Evolutionary conservation across 192 early-diverging fungal species (phyloP), one percentile per base, ranked within the genome.

Genomic region (Thamnidium elegans): DNA sequence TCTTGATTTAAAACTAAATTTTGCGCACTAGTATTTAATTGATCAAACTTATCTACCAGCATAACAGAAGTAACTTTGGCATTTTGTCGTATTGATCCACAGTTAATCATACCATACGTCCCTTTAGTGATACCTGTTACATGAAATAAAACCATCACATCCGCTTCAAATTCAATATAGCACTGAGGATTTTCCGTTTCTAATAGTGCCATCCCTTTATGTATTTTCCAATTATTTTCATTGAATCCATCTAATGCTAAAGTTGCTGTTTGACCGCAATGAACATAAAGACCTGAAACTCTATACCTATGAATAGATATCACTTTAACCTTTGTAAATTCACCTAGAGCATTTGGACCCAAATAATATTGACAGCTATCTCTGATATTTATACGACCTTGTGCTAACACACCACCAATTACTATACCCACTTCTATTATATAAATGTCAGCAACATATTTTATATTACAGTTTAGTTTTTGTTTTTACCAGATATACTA

Each of bases 281-380:
- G 74, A 11, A 90, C 79, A 7, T 81, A 78, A 19, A 82, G 79
- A 48, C 87, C 83, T 0, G 90, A 86, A 64, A 90, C 89, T 1
- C 94, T 82, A 64, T 93, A 87, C 6, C 90, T 84, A 46, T 96
- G 92, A 30, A 94, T 91, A 0, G 92, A 93, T 20, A 76, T 82
- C 8, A 96, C 80, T 5, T 77, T 78, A 0, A 91, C 83, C 6
- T 80, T 79, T 26, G 79, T 78, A 77, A 94, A 96, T 6, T 58
- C 36, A 7, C 92, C 90, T 10, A 80, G 66, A 31, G 62, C 32
- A 62, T 90, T 82, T 1, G 90, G 90, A 0, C 92, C 90, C 11
- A 92, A 58, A 43, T 78, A 77, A 23, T 23, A 52, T 59, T 78
- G 84, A 51, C 65, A 65, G 48, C 20, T 59, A 30, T 54, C 67